These are phyloP conservation scores for Globisporangium cystogenes DNA, from an alignment of 352 stramenopile genomes.

Conservation along the genomic window DNA sequence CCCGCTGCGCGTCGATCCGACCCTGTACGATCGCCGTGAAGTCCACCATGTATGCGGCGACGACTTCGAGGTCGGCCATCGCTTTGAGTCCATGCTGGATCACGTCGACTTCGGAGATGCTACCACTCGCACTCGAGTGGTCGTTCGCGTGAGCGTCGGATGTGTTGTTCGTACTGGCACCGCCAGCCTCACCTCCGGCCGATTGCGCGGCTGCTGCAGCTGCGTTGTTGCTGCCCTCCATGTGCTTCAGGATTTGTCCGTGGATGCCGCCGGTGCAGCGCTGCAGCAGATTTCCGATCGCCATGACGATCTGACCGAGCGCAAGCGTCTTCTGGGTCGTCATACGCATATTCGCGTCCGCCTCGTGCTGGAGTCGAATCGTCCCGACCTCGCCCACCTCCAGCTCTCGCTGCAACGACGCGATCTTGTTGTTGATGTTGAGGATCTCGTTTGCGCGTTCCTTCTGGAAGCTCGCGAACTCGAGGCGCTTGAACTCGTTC, in stretches of 20 bases:
- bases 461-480: conserved; percentile 85
- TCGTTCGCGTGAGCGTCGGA: not conserved
- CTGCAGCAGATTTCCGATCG: conserved; percentile 80
- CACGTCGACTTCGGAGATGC: conserved; percentile 76
- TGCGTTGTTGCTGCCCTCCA: conserved; percentile 49
- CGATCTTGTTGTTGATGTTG: conserved; percentile 90
- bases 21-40: conserved; percentile 83
- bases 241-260: conserved; percentile 85
- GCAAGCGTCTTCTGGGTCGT: conserved; percentile 90
- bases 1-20: conserved; percentile 60
- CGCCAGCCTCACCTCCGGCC: not conserved
- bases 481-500: conserved; percentile 77
- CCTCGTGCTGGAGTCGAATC: conserved; percentile 82
- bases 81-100: conserved; percentile 83
- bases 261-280: conserved; percentile 82
- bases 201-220: conserved; percentile 12
- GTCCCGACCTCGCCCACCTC: conserved; percentile 64
- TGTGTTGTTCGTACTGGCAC: not conserved
- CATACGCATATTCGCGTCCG: conserved; percentile 79
- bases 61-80: conserved; percentile 88
- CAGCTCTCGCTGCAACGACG: conserved; percentile 73
- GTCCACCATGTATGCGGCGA: conserved; percentile 92
- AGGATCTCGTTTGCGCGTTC: conserved; percentile 91
- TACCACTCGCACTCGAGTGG: conserved; percentile 18
- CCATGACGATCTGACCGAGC: conserved; percentile 88